Conservation (phyloP, 2,329 filamentous ascomycete genomes). For the Xylaria sp. region DNA sequence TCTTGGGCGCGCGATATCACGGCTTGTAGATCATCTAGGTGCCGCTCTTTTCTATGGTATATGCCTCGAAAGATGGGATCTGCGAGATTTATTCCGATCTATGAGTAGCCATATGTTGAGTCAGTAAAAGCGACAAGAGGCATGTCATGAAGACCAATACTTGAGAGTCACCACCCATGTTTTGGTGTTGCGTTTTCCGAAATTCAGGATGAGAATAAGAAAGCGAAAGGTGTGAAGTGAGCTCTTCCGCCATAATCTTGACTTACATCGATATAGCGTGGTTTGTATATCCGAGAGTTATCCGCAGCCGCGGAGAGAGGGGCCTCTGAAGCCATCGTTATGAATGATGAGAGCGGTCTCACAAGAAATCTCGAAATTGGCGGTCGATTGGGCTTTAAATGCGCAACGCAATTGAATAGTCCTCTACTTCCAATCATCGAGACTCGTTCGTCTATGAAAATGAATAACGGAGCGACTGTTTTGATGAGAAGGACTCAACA, state of each 20-base stretch:
- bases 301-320: conserved; percentile 22
- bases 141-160: neutral
- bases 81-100: conserved; percentile 94
- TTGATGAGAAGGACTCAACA: conserved; percentile 17
- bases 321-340: conserved; percentile 37
- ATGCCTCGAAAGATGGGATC: conserved; percentile 87
- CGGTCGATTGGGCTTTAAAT: conserved; percentile 13
- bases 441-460: neutral
- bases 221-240: neutral
- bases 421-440: conserved; percentile 27
- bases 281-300: conserved; percentile 47
- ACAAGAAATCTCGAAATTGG: conserved; percentile 3
- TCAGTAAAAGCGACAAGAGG: conserved; percentile 7
- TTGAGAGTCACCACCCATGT: neutral
- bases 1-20: conserved; percentile 80
- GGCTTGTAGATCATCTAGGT: conserved; percentile 74
- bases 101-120: conserved; percentile 14
- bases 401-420: conserved; percentile 19
- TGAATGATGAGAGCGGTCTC: conserved; percentile 27
- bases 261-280: conserved; percentile 68
- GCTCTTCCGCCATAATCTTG: neutral
- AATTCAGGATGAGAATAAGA: too few species aligned
- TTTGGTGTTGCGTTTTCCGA: neutral
- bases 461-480: neutral
- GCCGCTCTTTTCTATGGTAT: conserved; percentile 79